A percentile compares a stretch with the other conserved stretches of the same genome.
phyloP scores from a whole-genome alignment of 176 grass and related monocot species.

The Eragrostis curvula region DNA sequence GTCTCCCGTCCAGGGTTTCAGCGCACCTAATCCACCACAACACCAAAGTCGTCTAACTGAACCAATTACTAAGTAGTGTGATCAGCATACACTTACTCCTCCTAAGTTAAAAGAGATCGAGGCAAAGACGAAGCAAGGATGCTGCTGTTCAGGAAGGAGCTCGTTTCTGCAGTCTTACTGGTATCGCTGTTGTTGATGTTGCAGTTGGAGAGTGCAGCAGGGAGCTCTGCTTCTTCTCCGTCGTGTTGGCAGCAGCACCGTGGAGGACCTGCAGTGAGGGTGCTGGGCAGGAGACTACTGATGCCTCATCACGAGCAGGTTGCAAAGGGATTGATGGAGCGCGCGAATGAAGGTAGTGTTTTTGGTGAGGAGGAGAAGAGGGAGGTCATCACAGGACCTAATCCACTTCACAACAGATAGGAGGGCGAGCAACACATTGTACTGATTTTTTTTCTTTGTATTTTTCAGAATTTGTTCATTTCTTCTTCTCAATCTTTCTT shows the following conservation, averaged over 20 bases:
- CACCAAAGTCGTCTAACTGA: background rate
- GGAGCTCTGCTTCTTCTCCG: background rate
- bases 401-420: conserved; percentile 54
- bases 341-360: background rate
- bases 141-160: background rate
- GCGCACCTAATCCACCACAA: conserved; percentile 32
- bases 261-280: background rate
- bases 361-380: conserved; percentile 33
- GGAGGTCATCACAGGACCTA: conserved; percentile 47
- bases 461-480: conserved; percentile 13
- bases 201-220: conserved; percentile 7
- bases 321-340: background rate
- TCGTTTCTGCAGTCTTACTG: background rate
- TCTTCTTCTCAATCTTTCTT: conserved; percentile 2
- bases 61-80: background rate
- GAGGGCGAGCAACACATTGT: too few relatives aligned
- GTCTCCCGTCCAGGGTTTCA: conserved; percentile 40
- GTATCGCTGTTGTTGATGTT: conserved; percentile 6
- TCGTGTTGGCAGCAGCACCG: background rate
- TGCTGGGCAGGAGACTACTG: conserved; percentile 27
- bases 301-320: background rate
- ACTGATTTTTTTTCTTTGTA: background rate
- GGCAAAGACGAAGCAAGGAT: background rate
- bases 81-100: background rate
- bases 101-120: background rate